Evolutionary conservation across 2,329 filamentous ascomycete species (phyloP), one percentile per base, ranked within the genome.

Genomic region (Talaromyces albobiverticillius): DNA sequence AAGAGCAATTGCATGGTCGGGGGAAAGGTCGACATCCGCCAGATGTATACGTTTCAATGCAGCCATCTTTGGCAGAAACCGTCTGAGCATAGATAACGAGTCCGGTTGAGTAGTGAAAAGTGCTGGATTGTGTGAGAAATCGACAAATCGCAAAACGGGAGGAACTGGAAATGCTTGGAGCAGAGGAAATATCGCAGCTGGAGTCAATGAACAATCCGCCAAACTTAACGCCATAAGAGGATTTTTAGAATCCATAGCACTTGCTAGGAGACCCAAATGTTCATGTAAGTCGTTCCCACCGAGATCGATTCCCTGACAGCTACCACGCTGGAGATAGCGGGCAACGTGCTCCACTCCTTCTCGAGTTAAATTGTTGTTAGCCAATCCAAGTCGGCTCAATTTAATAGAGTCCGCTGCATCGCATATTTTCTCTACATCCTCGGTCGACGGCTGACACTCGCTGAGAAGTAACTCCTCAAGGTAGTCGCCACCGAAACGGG

Each of bases 1-100:
- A 13, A 97, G 77, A 6, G 90, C 89, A 67, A 97, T 97, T 7
- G 87, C 89, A 72, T 97, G 91, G 64, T 94, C 90, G 0, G 93
- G 81, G 2, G 84, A 87, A 76, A 99, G 83, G 38, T 86, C 85
- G 20, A 95, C 90, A 71, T 96, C 89, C 18, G 85, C 82, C 3
- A 99, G 79, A 68, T 97, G 92, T 56, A 99, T 83, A 14, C 94
- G 84, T 68, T 92, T 95, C 26, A 99, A 71, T 3, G 80, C 77
- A 26, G 81, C 76, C 74, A 97, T 82, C 68, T 90, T 86, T 3
- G 93, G 92, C 53, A 97, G 78, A 67, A 93, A 94, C 74, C 89
- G 89, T 62, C 94, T 82, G 53, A 97, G 78, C 3, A 90, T 74
- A 4, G 82, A 81, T 31, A 94, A 79, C 2, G 89, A 88, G 64